Conservation (phyloP, 805 yeast genomes). For the Cyberlindnera subsufficiens region DNA sequence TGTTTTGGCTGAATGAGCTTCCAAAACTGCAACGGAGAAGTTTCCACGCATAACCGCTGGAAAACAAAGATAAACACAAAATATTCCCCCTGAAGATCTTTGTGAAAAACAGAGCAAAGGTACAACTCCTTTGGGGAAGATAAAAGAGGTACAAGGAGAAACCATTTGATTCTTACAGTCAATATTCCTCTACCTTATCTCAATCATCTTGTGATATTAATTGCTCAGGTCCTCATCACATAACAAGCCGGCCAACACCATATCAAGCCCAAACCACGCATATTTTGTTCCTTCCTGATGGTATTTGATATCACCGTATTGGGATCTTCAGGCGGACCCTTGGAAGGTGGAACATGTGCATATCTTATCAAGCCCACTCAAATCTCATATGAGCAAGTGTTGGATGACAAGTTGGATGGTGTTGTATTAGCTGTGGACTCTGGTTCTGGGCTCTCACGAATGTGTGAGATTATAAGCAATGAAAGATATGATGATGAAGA, state of each 20-base stretch:
- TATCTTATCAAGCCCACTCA: constrained; percentile 54
- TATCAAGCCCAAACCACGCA: no score
- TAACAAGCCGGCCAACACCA: no score
- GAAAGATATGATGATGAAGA: constrained; percentile 7
- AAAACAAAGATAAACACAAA: no score
- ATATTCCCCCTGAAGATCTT: no score
- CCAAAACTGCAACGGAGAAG: background rate
- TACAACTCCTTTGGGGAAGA: background rate
- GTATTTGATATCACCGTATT: constrained; percentile 56
- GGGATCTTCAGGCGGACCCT: constrained; percentile 86
- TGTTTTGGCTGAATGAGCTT: background rate
- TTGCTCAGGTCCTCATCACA: no score
- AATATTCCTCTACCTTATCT: no score
- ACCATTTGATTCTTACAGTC: no score
- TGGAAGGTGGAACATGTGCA: constrained; percentile 64
- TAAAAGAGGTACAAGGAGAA: background rate
- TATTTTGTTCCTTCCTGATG: background rate
- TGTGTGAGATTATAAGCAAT: constrained; percentile 36
- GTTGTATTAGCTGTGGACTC: constrained; percentile 65
- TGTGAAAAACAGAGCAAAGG: background rate
- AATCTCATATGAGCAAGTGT: constrained; percentile 34
- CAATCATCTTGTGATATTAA: no score
- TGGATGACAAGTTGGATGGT: constrained; percentile 22
- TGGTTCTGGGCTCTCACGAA: constrained; percentile 62
- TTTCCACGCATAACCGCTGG: constrained; percentile 5